Base-by-base conservation (phyloP, 305 asterid genomes). In the Fraxinus baroniana region DNA sequence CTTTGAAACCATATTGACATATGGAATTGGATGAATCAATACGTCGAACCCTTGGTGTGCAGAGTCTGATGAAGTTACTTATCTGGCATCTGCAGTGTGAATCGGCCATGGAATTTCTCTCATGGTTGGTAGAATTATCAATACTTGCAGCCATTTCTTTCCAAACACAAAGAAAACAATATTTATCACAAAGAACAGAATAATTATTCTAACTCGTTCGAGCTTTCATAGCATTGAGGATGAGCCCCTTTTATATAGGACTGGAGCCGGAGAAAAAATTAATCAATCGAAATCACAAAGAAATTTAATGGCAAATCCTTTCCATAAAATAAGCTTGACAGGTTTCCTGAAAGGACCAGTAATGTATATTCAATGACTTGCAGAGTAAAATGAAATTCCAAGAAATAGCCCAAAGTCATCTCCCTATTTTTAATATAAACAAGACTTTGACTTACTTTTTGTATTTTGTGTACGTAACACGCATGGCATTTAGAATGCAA, bases 61-160 rank as follows among this genome's bases (percentile, higher is more conserved):
- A 77, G 72, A 39, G 24, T 46, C 24, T 84, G 5, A 83, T 52
- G 4, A 75, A 15, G 24, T 82, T 73, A 6, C 77, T 22, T 33
- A 5, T 15, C 18, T 41, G 52, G 79, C 78, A 68, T 55, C 13
- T 22, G 17, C 49, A 30, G 66, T 78, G 32, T 26, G 82, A 57
- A 32, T 64, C 18, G 17, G 81, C 26, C 24, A 30, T 35, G 64
- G 5, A n/a, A 41, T 79, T 41, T 46, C 60, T 72, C 52, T 8
- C 18, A 4, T 78, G 81, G 60, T 72, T 33, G 36, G 73, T 44
- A 18, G 87, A 70, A 83, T 35, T 49, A 35, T 82, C 57, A 30
- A 87, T 12, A 3, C 89, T 86, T 7, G 87, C 80, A n/a, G 89
- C 88, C 92, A 89, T 89, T 76, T 82, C 26, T 79, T 55, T 44